phyloP scores from a whole-genome alignment of 192 early-diverging fungal species.

The Coemansia sp. region DNA sequence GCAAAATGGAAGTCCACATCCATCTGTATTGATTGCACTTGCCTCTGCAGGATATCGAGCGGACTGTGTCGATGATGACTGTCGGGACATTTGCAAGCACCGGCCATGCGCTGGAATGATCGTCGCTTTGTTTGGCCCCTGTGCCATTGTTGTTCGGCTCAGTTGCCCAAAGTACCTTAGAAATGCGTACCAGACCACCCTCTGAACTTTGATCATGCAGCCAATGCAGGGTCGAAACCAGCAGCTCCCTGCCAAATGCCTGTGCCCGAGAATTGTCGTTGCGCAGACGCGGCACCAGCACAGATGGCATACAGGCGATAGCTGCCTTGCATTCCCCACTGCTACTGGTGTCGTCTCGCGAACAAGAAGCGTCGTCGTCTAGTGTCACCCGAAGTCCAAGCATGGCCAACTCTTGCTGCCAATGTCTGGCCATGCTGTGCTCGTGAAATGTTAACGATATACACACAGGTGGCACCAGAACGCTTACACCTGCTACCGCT shows the following conservation, averaged over 20 bases:
- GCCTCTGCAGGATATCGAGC: conserved; percentile 40
- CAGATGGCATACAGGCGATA: conserved; percentile 33
- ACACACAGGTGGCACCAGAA: conserved; percentile 34
- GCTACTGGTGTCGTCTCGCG: not conserved
- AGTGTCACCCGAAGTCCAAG: conserved; percentile 27
- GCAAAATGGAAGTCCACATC: not conserved
- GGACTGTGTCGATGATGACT: conserved; percentile 30
- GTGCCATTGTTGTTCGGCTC: not conserved
- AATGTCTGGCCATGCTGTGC: not conserved
- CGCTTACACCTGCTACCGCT: conserved; percentile 25
- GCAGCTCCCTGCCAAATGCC: conserved; percentile 27
- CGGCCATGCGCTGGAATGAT: conserved; percentile 24
- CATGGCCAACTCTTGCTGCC: conserved; percentile 6
- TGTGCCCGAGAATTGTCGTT: conserved; percentile 1
- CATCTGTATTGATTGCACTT: not conserved
- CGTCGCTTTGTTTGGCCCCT: not conserved
- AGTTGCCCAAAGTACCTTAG: not conserved
- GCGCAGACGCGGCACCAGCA: conserved; percentile 28
- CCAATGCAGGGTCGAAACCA: conserved; percentile 14
- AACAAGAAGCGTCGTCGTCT: not conserved
- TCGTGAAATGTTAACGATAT: conserved; percentile 24
- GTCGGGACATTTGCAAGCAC: conserved; percentile 24
- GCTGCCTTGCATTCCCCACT: not conserved
- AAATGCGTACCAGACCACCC: not conserved
- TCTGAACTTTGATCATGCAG: not conserved